Evolutionary conservation across 805 yeast species (phyloP), one percentile per base, ranked within the genome.

Genomic region (Gaillardinia entomophila): DNA sequence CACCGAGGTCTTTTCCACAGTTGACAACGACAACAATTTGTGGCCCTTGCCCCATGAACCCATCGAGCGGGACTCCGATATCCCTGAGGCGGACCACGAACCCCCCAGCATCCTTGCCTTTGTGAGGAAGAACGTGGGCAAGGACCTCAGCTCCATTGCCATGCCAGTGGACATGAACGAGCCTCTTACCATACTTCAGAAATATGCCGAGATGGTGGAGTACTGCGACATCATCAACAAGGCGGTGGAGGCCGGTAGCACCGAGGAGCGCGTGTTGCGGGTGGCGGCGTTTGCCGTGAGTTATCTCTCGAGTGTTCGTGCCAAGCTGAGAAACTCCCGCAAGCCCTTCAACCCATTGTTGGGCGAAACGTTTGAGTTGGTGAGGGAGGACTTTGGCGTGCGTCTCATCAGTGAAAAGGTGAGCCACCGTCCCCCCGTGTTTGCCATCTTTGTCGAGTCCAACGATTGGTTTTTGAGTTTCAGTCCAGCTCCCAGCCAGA

Each of bases 111-210:
- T 90, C 23, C 62, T 90, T 34, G 73, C 86, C 1, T 76, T 88
- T 46, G 68, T 92, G 31, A 72, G 96, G 36, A 89, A 89, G 55
- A 88, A 87, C 45, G 92, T 90, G 8, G 97, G 97, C 14, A 90
- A 89, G 50, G 97, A 90, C 55, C 55, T 92, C 36, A 71, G 88
- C 0, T 70, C 87, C 1, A 73, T 89, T 28, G 79, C 96, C 0
- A 88, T 90, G 89, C 98, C 98, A 1, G 95, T 92, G 6, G 79
- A 92, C 1, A 74, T 88, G 34, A 92, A 92, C 60, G 98, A 92
- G 57, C 98, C 98, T 0, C 53, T 90, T 15, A 76, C 94, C 0
- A 76, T 84, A 18, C 65, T 90, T 35, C 96, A 92, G 54, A 74
- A 79, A 40, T 75, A 80, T 45, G 69, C 92, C 0, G 98, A 92